Evolutionary conservation across 176 grass and related monocot species (phyloP).

Genomic region (Triticum urartu): DNA sequence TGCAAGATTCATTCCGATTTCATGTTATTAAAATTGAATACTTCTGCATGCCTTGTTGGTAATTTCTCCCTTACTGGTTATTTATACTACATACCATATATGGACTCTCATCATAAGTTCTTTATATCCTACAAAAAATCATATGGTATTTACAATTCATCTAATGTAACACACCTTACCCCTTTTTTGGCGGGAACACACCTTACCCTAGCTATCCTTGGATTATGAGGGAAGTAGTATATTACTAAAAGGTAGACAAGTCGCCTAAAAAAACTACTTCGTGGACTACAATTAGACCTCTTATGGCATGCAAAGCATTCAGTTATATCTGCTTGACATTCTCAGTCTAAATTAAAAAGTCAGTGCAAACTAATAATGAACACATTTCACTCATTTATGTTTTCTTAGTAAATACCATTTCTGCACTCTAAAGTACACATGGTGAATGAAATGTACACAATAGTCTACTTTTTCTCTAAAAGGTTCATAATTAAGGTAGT

Average conservation of each 20-base stretch:
- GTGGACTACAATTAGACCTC: neutral
- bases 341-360: neutral
- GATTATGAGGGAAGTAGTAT: neutral
- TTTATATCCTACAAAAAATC: neutral
- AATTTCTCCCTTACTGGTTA: neutral
- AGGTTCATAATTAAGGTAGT: neutral
- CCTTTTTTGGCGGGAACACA: neutral
- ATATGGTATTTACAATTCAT: neutral
- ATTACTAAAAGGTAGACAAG: neutral
- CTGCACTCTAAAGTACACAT: neutral
- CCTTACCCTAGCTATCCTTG: neutral
- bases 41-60: neutral
- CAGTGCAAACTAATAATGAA: neutral
- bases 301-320: conserved; percentile 1
- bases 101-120: neutral
- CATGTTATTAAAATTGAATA: neutral
- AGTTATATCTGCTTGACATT: neutral
- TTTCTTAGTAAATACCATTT: neutral
- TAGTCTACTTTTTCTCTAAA: neutral
- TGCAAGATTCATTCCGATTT: neutral
- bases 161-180: neutral
- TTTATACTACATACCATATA: neutral
- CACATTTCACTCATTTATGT: neutral
- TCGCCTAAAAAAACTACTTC: neutral
- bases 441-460: conserved; percentile 1